Conservation (phyloP, 2,329 filamentous ascomycete genomes). For the Ramularia endophylla region DNA sequence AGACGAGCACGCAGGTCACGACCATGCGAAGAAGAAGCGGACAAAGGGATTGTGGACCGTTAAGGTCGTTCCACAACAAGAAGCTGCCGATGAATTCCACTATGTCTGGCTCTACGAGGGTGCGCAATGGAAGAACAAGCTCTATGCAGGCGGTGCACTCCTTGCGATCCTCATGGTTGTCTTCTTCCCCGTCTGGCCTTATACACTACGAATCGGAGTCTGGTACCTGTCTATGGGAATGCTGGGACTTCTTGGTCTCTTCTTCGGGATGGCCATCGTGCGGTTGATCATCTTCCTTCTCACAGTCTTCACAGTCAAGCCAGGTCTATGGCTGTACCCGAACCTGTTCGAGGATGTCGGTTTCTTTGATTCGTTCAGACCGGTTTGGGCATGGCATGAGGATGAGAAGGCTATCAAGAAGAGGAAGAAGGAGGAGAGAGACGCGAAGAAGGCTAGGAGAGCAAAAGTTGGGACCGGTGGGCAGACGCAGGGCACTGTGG, state of each 20-base stretch:
- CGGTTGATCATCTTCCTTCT: slow-evolving; percentile 88
- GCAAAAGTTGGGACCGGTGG: slow-evolving; percentile 10
- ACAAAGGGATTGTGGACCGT: slow-evolving; percentile 97
- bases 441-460: slow-evolving; percentile 25
- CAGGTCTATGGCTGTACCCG: slow-evolving; percentile 96
- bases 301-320: slow-evolving; percentile 77
- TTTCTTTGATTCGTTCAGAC: slow-evolving; percentile 95
- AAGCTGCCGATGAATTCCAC: slow-evolving; percentile 79
- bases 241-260: slow-evolving; percentile 80
- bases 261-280: slow-evolving; percentile 98
- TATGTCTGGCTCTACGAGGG: slow-evolving; percentile 98
- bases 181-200: slow-evolving; percentile 93
- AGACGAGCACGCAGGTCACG: slow-evolving; percentile 70
- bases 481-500: slow-evolving; percentile 8
- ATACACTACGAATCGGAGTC: slow-evolving; percentile 83
- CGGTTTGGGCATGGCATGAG: slow-evolving; percentile 94
- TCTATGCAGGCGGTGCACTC: slow-evolving; percentile 80
- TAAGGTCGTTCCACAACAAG: slow-evolving; percentile 92
- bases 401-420: slow-evolving; percentile 32
- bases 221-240: slow-evolving; percentile 97
- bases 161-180: slow-evolving; percentile 80
- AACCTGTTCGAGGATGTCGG: slow-evolving; percentile 98
- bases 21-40: slow-evolving; percentile 69
- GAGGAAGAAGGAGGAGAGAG: slow-evolving; percentile 32
- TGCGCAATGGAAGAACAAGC: slow-evolving; percentile 85